A percentile compares a stretch with the other conserved stretches of the same genome.
Conservation (phyloP, 352 stramenopile genomes). For the Pythium aristosporum region DNA sequence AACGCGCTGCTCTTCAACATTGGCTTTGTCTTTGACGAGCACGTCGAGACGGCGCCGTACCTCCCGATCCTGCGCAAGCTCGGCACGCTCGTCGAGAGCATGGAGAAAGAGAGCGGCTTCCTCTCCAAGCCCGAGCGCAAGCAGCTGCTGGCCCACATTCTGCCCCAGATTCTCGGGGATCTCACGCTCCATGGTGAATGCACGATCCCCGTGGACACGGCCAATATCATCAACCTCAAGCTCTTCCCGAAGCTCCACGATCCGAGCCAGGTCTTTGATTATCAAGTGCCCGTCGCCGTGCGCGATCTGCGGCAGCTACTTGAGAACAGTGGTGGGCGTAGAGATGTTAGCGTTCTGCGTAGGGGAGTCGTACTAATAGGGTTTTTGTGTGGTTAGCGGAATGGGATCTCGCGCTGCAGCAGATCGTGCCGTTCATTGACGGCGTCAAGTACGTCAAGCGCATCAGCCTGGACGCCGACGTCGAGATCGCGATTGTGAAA, state of each 20-base stretch:
- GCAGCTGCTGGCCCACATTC: constrained; percentile 54
- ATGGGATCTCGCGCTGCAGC: constrained; percentile 85
- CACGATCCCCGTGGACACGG: constrained; percentile 78
- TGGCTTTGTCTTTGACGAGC: constrained; percentile 85
- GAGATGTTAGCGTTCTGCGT: not conserved
- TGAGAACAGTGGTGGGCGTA: constrained; percentile 66
- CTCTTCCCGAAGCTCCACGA: constrained; percentile 77
- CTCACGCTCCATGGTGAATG: constrained; percentile 74
- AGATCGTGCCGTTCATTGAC: constrained; percentile 91
- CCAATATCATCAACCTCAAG: constrained; percentile 89
- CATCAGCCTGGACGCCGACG: constrained; percentile 86
- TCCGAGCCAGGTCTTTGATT: constrained; percentile 69
- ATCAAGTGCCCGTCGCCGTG: constrained; percentile 83
- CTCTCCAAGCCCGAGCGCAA: constrained; percentile 70
- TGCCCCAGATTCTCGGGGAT: constrained; percentile 72
- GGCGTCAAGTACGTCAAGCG: constrained; percentile 89
- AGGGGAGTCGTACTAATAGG: constrained; percentile 2
- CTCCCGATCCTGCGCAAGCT: constrained; percentile 82
- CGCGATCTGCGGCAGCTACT: constrained; percentile 67
- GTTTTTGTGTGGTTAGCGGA: constrained; percentile 42
- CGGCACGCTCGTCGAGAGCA: constrained; percentile 78
- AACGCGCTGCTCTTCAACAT: constrained; percentile 90
- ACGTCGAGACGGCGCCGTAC: constrained; percentile 73
- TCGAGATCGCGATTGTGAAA: constrained; percentile 88
- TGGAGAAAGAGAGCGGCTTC: constrained; percentile 88